Evolutionary conservation across 257 asterid species (phyloP), one percentile per base, ranked within the genome.

Genomic region (Cinchona pubescens): DNA sequence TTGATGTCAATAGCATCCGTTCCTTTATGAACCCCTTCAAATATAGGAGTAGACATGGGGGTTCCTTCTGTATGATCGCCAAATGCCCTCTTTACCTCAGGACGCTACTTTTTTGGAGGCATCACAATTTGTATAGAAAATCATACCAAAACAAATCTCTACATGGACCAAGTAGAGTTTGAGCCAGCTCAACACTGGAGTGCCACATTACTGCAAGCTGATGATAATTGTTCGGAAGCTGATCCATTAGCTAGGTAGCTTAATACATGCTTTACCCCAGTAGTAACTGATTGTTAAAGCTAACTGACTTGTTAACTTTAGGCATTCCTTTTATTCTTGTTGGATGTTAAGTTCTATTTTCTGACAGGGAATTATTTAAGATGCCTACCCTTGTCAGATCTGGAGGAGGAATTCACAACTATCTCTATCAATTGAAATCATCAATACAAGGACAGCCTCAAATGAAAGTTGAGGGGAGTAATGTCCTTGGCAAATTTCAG

Each of bases 131-230:
- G 99, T 86, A 85, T 94, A 75, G 99, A 94, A 81, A 94, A 94
- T 78, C 95, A 94, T 86, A 94, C 99, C 51, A 94, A 94, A 87
- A 85, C 96, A 79, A 89, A 91, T 85, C 97, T 94, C 66, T 94
- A 76, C 86, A 92, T 94, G 98, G 99, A 91, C 85, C 98, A 94
- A 94, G 99, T 94, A 73, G 99, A 94, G 79, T 94, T 94, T 82
- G 99, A 94, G 90, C 96, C 98, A 2, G 88, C 96, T 78, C 98
- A 85, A 71, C 75, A 89, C 76, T 94, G 99, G 98, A 87, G 76
- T 75, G 96, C 96, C n/a, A 87, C 89, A 35, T 51, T 87, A 74
- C 84, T 94, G 67, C 86, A 80, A 82, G 85, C 88, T 60, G 86
- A 81, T 80, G 89, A 87, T 82, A 83, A 73, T 74, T 60, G 78